Conservation (phyloP, 306 rosid species). For the Sindora glabra region DNA sequence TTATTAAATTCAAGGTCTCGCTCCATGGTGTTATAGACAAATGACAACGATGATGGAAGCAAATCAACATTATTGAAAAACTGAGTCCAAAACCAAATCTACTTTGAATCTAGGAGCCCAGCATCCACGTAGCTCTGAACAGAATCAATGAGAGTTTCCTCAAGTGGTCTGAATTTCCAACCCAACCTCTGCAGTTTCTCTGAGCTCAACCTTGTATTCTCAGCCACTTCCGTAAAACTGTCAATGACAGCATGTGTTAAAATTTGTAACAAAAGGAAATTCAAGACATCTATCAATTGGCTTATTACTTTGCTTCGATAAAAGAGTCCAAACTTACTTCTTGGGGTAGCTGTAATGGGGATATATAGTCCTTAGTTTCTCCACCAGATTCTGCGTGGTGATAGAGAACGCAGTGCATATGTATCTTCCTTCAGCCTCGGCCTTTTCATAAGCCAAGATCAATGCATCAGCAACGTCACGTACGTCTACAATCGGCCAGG, state of each 20-base stretch:
- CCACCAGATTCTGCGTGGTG: constrained; percentile 33
- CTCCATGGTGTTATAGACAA: too few species aligned
- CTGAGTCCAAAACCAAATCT: neutral
- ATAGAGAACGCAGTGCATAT: constrained; percentile 33
- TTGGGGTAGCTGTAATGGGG: constrained; percentile 57
- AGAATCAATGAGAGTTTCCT: constrained; percentile 53
- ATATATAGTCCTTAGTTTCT: constrained; percentile 39
- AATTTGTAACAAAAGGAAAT: neutral
- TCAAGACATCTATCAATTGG: too few species aligned
- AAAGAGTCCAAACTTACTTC: constrained; percentile 38
- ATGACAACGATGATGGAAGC: too few species aligned
- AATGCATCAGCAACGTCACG: constrained; percentile 62
- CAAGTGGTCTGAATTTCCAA: constrained; percentile 47
- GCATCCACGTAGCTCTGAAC: constrained; percentile 35
- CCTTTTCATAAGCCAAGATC: constrained; percentile 58
- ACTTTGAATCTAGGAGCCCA: constrained; percentile 22
- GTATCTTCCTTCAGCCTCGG: constrained; percentile 65
- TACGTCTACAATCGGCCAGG: constrained; percentile 38
- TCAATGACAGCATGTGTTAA: neutral
- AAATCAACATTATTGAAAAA: too few species aligned
- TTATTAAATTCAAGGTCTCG: too few species aligned
- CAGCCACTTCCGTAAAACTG: constrained; percentile 37
- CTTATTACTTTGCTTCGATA: neutral
- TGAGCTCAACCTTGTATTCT: constrained; percentile 13
- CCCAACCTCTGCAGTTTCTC: constrained; percentile 53